phyloP scores from a whole-genome alignment of 306 rosid species.

The Citrullus mucosospermus region DNA sequence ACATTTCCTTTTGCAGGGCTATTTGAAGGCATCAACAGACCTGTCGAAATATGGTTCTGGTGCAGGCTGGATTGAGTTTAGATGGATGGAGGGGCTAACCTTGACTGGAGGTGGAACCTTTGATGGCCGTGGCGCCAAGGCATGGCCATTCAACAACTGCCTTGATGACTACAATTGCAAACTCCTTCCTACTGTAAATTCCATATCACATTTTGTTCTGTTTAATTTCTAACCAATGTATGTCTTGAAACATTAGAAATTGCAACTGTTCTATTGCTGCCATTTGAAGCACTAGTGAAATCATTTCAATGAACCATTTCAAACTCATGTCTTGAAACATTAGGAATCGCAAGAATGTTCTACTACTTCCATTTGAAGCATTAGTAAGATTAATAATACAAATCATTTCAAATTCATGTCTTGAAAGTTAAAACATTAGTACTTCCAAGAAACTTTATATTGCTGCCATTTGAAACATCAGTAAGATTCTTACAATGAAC shows the following conservation, averaged over 20 bases:
- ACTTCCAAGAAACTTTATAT: not conserved
- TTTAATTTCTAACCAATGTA: not conserved
- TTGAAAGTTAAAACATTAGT: not conserved
- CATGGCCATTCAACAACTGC: conserved; percentile 42
- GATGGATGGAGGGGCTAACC: conserved; percentile 22
- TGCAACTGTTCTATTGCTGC: not conserved
- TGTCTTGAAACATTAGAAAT: not conserved
- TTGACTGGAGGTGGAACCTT: conserved; percentile 42
- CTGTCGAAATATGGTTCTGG: conserved; percentile 23
- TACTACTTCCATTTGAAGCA: not conserved
- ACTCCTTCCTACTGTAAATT: conserved; percentile 36
- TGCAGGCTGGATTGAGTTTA: conserved; percentile 31
- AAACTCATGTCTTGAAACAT: not conserved
- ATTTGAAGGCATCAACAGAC: conserved; percentile 34
- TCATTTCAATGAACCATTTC: not conserved
- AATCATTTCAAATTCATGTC: not conserved
- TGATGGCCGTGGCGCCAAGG: conserved; percentile 39
- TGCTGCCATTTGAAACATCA: not conserved
- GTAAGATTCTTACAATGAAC: not conserved
- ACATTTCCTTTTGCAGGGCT: conserved; percentile 18
- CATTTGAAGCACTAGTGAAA: not conserved
- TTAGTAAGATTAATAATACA: too few relatives aligned
- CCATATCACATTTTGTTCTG: not conserved
- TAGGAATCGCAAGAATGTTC: not conserved
- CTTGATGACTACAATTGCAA: conserved; percentile 23